Base-by-base conservation (phyloP, 2,329 filamentous ascomycete species). In the Neonectria faginata region DNA sequence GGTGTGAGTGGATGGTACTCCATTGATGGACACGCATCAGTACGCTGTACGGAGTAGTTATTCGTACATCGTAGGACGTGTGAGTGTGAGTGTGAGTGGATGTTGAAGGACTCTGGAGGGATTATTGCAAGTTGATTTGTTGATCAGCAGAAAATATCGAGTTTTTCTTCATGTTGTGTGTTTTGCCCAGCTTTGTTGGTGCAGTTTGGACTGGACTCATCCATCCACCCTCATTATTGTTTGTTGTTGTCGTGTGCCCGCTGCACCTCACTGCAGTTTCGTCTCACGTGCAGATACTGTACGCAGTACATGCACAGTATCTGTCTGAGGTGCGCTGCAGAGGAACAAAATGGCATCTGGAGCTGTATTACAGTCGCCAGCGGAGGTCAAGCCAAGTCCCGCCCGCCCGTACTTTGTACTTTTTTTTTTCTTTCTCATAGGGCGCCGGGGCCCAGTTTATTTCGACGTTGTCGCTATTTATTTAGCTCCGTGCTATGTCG, bases 401-500 rank as follows among this genome's bases (percentile, higher is more conserved):
- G 29, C 29, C 10, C 29, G 29, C 29, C 12, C 29, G 29, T 11
- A 11, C 29, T 11, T 11, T 2, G 29, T 31, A 31, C 29, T 31
- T 31, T 11, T 6, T 45, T n/a, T 53, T n/a, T n/a, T n/a, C n/a
- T n/a, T n/a, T n/a, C n/a, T n/a, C 22, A 47, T 53, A 60, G 41
- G 57, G 39, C 57, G 12, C 14, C 41, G 70, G 12, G 62, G 42
- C 62, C 64, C 65, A 60, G 65, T 71, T 71, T 66, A 64, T 62
- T 73, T 70, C 66, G 70, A 66, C 65, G 47, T 70, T 65, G 62
- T 63, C 54, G 65, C 66, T 73, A 25, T 25, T 25, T 25, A 4
- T 4, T 4, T 25, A 70, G 67, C 14, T 39, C 10, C 51, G 67
- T 55, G 60, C 60, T 66, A 72, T 71, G 68, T 57, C 69, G 58